Base-by-base conservation (phyloP, 2,329 filamentous ascomycete species). In the Sporothrix mexicana region DNA sequence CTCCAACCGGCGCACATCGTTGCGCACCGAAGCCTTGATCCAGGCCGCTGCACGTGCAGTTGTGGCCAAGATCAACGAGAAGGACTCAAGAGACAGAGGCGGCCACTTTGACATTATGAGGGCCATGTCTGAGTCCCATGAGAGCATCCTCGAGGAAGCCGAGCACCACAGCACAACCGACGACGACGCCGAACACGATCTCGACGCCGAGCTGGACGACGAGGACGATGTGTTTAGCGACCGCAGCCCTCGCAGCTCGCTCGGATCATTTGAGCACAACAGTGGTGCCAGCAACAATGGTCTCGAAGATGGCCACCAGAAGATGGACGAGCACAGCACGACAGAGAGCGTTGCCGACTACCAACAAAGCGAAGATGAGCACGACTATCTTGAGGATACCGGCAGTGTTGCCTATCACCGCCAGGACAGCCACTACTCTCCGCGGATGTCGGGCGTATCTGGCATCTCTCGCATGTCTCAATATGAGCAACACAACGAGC, bases 191-290 rank as follows among this genome's bases (percentile, higher is more conserved):
- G 81, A 82, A 15, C 78, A 69, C 41, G 80, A 76, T 17, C 82
- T 81, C 77, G 86, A 84, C 78, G 88, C 85, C 0, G 86, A 85
- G 70, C 86, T 88, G 25, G 86, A 88, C 76, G 87, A 89, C 70
- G 86, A 88, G 36, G 86, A 88, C 76, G 87, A 89, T 69, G 85
- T 90, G 20, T 90, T 90, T 77, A 89, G 87, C 79, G 86, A 87
- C 76, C 84, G 83, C 80, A 90, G 84, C 78, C 85, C 84, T 1
- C 85, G 87, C 53, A 89, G 86, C 78, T 90, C 88, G 1, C 78
- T 88, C 72, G 86, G 86, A 1, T 89, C 87, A 0, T 81, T 86
- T 73, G 81, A 82, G 55, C 70, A 71, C 71, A 25, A 59, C 51
- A 73, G 73, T 71, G 74, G 70, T 70, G 72, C 68, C 71, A 70